Conservation (phyloP, 371 early-diverging fungal genomes). For the Coemansia sp. region DNA sequence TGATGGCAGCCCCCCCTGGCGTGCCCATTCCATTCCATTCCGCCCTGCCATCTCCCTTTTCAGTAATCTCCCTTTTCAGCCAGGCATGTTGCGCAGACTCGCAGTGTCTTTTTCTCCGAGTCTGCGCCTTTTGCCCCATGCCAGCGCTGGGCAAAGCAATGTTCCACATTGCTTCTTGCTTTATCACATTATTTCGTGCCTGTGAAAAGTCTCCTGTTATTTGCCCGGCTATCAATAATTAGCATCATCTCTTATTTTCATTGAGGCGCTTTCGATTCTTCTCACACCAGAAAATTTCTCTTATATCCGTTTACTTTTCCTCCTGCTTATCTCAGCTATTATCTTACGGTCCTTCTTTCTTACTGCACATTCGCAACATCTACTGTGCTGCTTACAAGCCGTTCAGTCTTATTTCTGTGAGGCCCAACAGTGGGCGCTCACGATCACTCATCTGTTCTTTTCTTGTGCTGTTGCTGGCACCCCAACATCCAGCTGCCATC, state of each 20-base stretch:
- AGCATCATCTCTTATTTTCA: conserved; percentile 10
- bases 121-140: neutral
- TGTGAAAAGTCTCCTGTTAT: neutral
- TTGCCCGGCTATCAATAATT: conserved; percentile 4
- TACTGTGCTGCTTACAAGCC: conserved; percentile 3
- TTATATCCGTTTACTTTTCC: conserved; percentile 7
- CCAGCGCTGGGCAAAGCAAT: neutral
- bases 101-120: too few species aligned
- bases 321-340: conserved; percentile 4
- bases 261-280: conserved; percentile 16
- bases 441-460: neutral
- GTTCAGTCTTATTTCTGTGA: neutral
- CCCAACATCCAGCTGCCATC: neutral
- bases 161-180: conserved; percentile 2
- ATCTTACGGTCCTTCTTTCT: neutral
- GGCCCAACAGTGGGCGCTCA: neutral
- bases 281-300: conserved; percentile 13
- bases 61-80: too few species aligned
- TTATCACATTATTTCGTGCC: conserved; percentile 7
- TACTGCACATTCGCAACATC: conserved; percentile 1
- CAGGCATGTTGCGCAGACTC: too few species aligned
- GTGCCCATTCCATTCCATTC: neutral
- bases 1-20: too few species aligned
- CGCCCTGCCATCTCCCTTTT: too few species aligned
- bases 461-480: neutral